These are phyloP conservation scores for Saturnispora diversa DNA, from an alignment of 805 yeast genomes.

Conservation along the genomic window DNA sequence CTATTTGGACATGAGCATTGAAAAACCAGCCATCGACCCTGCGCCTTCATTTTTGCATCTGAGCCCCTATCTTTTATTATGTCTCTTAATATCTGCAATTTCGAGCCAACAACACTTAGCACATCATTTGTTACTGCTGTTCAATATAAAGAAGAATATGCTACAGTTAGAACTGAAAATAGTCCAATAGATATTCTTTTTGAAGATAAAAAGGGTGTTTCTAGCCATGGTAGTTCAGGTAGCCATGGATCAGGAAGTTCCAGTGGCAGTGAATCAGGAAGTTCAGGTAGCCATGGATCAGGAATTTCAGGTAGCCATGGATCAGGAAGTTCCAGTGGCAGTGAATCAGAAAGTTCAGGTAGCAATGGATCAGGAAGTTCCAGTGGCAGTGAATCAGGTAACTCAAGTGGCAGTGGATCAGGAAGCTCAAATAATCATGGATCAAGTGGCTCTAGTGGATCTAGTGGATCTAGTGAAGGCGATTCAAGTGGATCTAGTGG, in stretches of 20 bases:
- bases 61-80: not conserved
- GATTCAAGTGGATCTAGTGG: not conserved
- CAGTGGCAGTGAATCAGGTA: too few relatives aligned
- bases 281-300: too few relatives aligned
- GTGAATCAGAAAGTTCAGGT: not conserved
- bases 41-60: too few relatives aligned
- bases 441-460: not conserved
- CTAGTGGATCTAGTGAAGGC: not conserved
- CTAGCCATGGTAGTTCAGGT: too few relatives aligned
- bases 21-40: too few relatives aligned
- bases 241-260: not conserved
- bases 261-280: too few relatives aligned
- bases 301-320: constrained; percentile 5
- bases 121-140: not conserved
- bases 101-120: not conserved
- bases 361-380: not conserved
- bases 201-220: constrained; percentile 1
- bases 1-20: too few relatives aligned
- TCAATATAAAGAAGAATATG: not conserved
- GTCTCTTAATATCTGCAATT: not conserved
- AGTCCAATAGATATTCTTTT: not conserved
- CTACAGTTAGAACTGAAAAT: not conserved
- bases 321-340: not conserved
- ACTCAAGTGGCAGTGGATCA: not conserved
- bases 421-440: not conserved